Conservation (phyloP, 225 moss, liverwort and hornwort genomes). For the Physcomitrium patens region DNA sequence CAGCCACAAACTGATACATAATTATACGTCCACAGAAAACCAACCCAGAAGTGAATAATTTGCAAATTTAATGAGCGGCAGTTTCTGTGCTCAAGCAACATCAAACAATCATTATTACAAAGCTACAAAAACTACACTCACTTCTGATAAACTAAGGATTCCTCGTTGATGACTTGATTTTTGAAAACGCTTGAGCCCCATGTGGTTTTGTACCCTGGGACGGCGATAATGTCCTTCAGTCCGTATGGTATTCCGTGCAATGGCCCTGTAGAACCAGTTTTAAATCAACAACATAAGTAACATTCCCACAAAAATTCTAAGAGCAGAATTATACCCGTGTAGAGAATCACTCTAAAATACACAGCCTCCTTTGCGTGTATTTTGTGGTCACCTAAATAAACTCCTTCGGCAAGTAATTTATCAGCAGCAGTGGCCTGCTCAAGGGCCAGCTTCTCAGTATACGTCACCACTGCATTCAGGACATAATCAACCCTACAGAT, state of each 20-base stretch:
- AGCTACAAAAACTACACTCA: slow-evolving; percentile 20
- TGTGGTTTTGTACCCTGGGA: slow-evolving; percentile 71
- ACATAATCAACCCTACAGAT: slow-evolving; percentile 53
- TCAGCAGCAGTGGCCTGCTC: slow-evolving; percentile 69
- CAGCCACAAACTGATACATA: neutral
- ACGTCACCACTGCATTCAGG: slow-evolving; percentile 70
- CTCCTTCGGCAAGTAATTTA: slow-evolving; percentile 46
- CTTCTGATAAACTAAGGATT: slow-evolving; percentile 72
- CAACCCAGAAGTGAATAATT: neutral
- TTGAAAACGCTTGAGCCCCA: slow-evolving; percentile 58
- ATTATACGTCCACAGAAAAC: neutral
- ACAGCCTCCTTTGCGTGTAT: neutral
- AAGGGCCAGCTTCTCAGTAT: slow-evolving; percentile 58
- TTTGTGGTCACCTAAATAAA: slow-evolving; percentile 50
- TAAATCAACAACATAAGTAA: neutral
- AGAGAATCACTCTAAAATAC: slow-evolving; percentile 7
- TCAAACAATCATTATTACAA: neutral
- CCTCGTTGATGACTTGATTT: slow-evolving; percentile 70
- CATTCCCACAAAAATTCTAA: neutral
- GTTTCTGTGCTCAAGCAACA: neutral
- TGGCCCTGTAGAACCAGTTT: slow-evolving; percentile 47
- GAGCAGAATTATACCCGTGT: neutral
- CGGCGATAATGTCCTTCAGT: slow-evolving; percentile 64
- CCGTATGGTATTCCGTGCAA: slow-evolving; percentile 77
- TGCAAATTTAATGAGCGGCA: neutral